Conservation (phyloP, 108 stramenopile species). For the Ochromonas danica region DNA sequence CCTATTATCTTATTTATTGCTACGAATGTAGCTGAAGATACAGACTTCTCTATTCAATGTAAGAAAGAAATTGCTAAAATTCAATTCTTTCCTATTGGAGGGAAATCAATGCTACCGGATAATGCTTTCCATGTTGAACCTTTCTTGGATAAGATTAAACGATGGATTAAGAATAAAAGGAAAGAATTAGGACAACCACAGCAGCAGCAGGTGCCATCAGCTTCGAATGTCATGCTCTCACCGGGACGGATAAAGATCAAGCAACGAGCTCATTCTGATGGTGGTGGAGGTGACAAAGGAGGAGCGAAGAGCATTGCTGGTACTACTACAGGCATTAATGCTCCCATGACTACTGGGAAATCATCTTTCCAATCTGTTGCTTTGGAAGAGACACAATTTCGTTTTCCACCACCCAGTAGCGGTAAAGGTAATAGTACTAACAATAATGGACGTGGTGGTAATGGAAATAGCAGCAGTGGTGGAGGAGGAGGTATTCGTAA, state of each 20-base stretch:
- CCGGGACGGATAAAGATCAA: too few relatives aligned
- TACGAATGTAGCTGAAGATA: conserved; percentile 23
- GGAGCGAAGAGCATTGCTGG: background rate
- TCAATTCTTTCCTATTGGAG: conserved; percentile 14
- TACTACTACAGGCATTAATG: background rate
- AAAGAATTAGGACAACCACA: background rate
- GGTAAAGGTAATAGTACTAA: too few relatives aligned
- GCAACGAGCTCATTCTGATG: too few relatives aligned
- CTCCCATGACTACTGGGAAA: background rate
- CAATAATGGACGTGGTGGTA: too few relatives aligned
- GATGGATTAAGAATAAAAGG: too few relatives aligned
- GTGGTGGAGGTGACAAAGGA: background rate
- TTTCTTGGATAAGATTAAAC: conserved; percentile 32
- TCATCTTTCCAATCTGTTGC: too few relatives aligned
- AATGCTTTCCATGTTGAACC: background rate
- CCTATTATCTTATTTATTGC: conserved; percentile 37
- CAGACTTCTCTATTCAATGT: conserved; percentile 9
- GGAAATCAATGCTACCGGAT: conserved; percentile 3
- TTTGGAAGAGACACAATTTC: too few relatives aligned
- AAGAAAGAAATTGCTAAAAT: conserved; percentile 49
- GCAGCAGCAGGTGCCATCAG: conserved; percentile 24
- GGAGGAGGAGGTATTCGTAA: too few relatives aligned
- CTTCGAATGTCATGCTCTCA: too few relatives aligned
- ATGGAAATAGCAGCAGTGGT: too few relatives aligned
- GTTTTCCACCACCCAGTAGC: too few relatives aligned